Percentiles rank a stretch among this genome's conserved stretches.
These are phyloP conservation scores for Cladosporium phlei DNA, from an alignment of 2,329 filamentous ascomycete genomes.

Conservation along the genomic window DNA sequence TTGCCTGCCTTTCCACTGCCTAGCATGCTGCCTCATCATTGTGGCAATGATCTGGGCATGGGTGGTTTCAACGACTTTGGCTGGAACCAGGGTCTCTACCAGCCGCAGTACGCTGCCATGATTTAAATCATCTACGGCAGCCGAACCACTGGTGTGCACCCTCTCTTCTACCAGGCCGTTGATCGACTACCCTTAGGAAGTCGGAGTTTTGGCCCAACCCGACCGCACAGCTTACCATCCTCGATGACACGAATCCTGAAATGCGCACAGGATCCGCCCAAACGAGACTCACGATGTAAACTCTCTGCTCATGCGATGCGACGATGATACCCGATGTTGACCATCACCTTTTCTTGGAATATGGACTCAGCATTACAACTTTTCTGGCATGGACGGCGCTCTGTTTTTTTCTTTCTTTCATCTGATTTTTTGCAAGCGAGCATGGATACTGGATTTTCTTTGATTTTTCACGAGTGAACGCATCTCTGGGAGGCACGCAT, in stretches of 20 bases:
- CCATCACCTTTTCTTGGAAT: conserved; percentile 27
- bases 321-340: conserved; percentile 37
- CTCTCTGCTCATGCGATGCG: conserved; percentile 38
- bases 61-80: conserved; percentile 73
- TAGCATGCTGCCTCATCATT: conserved; percentile 78
- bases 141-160: conserved; percentile 9
- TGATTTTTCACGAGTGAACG: conserved; percentile 6
- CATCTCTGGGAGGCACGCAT: conserved; percentile 15
- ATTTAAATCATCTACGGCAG: conserved; percentile 52
- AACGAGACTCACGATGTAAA: conserved; percentile 38
- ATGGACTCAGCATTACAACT: conserved; percentile 24
- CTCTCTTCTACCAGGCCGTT: conserved; percentile 18
- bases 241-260: conserved; percentile 27
- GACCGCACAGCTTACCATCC: conserved; percentile 26
- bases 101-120: conserved; percentile 64
- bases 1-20: conserved; percentile 76
- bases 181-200: conserved; percentile 25
- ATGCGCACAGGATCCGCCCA: conserved; percentile 38
- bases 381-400: conserved; percentile 50
- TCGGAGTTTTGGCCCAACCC: conserved; percentile 41
- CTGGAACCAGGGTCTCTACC: conserved; percentile 83
- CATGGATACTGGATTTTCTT: conserved; percentile 15
- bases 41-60: conserved; percentile 61
- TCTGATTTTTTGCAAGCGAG: conserved; percentile 19
- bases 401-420: conserved; percentile 30